Conservation (phyloP, 306 rosid species). For the Carpinus viminea region DNA sequence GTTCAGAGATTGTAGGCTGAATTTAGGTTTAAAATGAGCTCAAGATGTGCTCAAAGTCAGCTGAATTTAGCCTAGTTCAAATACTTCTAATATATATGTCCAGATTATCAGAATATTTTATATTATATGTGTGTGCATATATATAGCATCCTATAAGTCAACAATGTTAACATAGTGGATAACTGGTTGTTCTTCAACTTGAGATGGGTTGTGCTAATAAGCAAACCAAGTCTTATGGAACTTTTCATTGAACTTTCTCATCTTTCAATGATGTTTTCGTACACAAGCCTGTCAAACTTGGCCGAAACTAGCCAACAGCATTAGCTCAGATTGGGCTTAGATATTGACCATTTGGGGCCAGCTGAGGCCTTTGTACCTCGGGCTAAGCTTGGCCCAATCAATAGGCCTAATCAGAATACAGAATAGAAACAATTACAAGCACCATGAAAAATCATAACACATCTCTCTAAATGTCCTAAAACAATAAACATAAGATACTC, state of each 20-base stretch:
- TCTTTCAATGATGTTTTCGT: neutral
- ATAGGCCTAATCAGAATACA: neutral
- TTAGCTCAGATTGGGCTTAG: neutral
- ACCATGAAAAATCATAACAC: neutral
- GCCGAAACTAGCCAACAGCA: neutral
- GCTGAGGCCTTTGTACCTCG: neutral
- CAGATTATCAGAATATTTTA: neutral
- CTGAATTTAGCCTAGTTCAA: neutral
- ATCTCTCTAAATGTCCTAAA: neutral
- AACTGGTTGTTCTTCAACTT: neutral
- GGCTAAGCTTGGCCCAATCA: neutral
- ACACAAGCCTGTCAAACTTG: neutral
- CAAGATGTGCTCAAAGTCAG: neutral
- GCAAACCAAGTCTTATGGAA: neutral
- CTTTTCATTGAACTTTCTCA: neutral
- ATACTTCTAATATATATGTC: neutral
- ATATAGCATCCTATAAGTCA: neutral
- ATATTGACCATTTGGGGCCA: neutral
- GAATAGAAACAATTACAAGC: constrained; percentile 1
- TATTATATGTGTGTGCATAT: constrained; percentile 13
- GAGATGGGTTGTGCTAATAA: neutral
- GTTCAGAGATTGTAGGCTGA: too few relatives aligned
- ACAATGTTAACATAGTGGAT: neutral
- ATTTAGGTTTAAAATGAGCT: neutral
- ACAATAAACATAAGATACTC: neutral